phyloP scores from a whole-genome alignment of 805 yeast genomes.

The Zygosaccharomyces rouxii region DNA sequence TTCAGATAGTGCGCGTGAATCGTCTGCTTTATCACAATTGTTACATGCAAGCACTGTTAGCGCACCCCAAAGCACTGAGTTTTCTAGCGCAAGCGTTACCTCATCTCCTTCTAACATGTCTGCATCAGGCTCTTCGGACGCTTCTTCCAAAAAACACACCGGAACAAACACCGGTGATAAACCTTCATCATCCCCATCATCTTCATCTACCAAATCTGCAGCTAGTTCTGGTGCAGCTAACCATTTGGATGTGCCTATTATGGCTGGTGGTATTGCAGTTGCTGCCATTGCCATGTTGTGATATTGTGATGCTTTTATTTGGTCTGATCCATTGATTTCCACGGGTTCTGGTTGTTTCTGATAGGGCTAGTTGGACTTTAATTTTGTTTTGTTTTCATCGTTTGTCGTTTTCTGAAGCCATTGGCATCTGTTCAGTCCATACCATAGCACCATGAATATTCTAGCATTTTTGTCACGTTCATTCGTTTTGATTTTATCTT shows the following conservation, averaged over 20 bases:
- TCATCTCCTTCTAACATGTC: neutral
- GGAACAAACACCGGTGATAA: neutral
- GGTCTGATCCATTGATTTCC: neutral
- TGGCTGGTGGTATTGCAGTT: conserved; percentile 12
- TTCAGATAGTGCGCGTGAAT: conserved; percentile 10
- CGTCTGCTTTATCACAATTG: conserved; percentile 15
- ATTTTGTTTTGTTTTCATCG: neutral
- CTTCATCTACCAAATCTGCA: conserved; percentile 3
- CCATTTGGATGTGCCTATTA: conserved; percentile 5
- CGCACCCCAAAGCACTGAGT: neutral
- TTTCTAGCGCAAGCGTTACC: neutral
- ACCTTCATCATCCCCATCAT: neutral
- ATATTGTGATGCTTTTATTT: conserved; percentile 1
- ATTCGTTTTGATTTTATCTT: neutral
- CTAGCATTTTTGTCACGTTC: neutral
- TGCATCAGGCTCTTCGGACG: neutral
- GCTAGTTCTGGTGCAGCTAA: conserved; percentile 13
- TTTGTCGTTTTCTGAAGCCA: neutral
- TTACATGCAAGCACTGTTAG: conserved; percentile 7
- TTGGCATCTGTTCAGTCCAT: neutral
- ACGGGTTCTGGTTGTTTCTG: neutral
- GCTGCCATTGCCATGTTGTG: conserved; percentile 10
- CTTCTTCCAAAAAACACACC: neutral
- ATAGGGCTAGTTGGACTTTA: neutral
- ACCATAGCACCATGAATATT: neutral